Conservation (phyloP, 768 basidiomycete genomes). For the Phaeotremella fagi region DNA sequence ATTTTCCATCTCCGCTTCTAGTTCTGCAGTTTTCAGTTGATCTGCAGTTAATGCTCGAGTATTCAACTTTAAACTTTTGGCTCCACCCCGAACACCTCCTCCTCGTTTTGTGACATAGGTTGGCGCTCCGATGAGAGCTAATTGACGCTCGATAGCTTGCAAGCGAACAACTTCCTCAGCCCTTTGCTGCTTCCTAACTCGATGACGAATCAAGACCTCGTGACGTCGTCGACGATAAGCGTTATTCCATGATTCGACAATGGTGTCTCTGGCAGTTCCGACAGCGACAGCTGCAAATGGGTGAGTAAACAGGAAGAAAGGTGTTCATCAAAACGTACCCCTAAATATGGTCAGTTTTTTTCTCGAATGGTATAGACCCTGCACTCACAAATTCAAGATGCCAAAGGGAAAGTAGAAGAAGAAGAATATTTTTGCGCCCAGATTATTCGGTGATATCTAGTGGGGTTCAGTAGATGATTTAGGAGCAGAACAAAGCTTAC, state of each 20-base stretch:
- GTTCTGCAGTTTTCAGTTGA: slow-evolving; percentile 60
- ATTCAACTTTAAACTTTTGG: slow-evolving; percentile 59
- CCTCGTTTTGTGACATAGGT: slow-evolving; percentile 54
- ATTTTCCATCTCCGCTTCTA: slow-evolving; percentile 64
- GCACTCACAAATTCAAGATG: slow-evolving; percentile 21
- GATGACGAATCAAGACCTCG: slow-evolving; percentile 53
- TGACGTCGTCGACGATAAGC: slow-evolving; percentile 58
- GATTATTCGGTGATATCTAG: neutral
- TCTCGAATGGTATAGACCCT: neutral
- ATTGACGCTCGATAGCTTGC: slow-evolving; percentile 56
- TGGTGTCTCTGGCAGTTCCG: slow-evolving; percentile 62
- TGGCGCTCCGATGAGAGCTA: slow-evolving; percentile 54
- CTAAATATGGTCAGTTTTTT: too few species aligned
- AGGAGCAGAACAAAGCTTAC: slow-evolving; percentile 15
- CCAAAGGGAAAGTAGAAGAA: slow-evolving; percentile 27
- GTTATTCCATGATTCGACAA: slow-evolving; percentile 63
- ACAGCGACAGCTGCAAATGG: slow-evolving; percentile 63
- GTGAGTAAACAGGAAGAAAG: slow-evolving; percentile 58
- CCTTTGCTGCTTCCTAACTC: slow-evolving; percentile 41
- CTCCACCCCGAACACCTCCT: slow-evolving; percentile 1
- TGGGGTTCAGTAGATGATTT: slow-evolving; percentile 13
- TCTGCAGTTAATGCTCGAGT: slow-evolving; percentile 57
- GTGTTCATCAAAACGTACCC: slow-evolving; percentile 36
- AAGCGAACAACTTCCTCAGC: slow-evolving; percentile 20
- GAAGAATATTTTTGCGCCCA: slow-evolving; percentile 23